Conservation (phyloP, 495 filamentous ascomycete genomes). For the Hypoxylon fragiforme region DNA sequence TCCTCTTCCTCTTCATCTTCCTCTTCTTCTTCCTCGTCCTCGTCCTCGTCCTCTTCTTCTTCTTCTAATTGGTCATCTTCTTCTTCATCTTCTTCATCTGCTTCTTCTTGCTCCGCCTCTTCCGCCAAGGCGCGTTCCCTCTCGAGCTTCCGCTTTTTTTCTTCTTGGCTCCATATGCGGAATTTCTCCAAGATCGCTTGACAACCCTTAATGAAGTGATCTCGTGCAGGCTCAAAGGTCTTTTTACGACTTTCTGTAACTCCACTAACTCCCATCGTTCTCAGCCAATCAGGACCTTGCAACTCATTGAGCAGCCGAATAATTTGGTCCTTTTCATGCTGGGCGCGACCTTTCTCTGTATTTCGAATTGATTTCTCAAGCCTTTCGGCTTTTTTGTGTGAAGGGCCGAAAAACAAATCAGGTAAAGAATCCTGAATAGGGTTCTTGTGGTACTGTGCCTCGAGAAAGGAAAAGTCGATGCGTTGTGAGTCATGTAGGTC, state of each 20-base stretch:
- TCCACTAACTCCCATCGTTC: slow-evolving; percentile 87
- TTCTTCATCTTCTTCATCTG: slow-evolving; percentile 38
- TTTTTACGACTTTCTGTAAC: slow-evolving; percentile 82
- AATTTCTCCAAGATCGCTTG: slow-evolving; percentile 83
- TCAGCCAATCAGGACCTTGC: slow-evolving; percentile 89
- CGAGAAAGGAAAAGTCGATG: slow-evolving; percentile 60
- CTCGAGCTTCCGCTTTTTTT: slow-evolving; percentile 74
- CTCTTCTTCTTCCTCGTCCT: slow-evolving; percentile 41
- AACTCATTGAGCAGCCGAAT: slow-evolving; percentile 85
- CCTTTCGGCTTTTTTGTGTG: slow-evolving; percentile 79
- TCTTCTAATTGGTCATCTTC: slow-evolving; percentile 30
- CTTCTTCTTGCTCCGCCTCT: slow-evolving; percentile 47
- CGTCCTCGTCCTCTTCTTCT: slow-evolving; percentile 37
- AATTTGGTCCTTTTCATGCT: slow-evolving; percentile 88
- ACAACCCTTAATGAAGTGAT: slow-evolving; percentile 81
- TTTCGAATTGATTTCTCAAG: slow-evolving; percentile 92
- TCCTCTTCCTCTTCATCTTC: slow-evolving; percentile 40
- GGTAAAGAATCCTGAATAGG: slow-evolving; percentile 65
- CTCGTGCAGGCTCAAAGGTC: slow-evolving; percentile 81
- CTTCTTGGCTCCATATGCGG: slow-evolving; percentile 82
- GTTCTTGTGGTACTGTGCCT: slow-evolving; percentile 44
- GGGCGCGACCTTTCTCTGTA: slow-evolving; percentile 85
- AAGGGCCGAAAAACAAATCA: slow-evolving; percentile 66
- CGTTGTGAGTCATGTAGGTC: slow-evolving; percentile 56
- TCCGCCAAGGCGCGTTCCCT: slow-evolving; percentile 61